Evolutionary conservation across 495 filamentous ascomycete species (phyloP), one percentile per base, ranked within the genome.

Genomic region (Neurospora sp.): DNA sequence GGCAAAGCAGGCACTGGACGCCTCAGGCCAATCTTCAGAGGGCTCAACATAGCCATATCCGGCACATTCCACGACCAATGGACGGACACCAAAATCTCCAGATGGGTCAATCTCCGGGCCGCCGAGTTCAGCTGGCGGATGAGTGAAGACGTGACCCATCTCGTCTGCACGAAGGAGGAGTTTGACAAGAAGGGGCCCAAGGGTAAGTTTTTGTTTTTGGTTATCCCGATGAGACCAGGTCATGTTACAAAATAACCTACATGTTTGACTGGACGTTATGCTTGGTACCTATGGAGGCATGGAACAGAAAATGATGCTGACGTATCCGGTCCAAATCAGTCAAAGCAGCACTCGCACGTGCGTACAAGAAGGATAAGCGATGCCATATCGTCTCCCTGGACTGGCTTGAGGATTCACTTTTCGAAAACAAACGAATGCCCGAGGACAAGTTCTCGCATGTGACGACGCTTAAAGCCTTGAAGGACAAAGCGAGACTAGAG

Each of bases 401-500:
- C 74, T 84, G 82, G 83, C 77, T 85, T 22, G 81, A 84, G 68
- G 81, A 82, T 22, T 82, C 78, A 1, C 76, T 80, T 12, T 41
- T 65, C 8, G 53, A 68, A 11, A 61, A 69, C 2, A 71, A 46
- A 27, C 69, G 73, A 39, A 41, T 79, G 53, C 70, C 74, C 1
- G 78, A 79, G 72, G 44, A 59, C 2, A 48, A 65, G 7, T 83
- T 74, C 73, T 77, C 73, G 2, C 74, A 80, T 22, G 65, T 73
- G n/a, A 46, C 71, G 1, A 68, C 61, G 31, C 70, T 77, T 39
- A 70, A 73, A 68, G 73, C 69, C 48, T 44, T 78, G 65, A 73
- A 70, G 1, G 65, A 75, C 42, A 69, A 72, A 41, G 84, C 88
- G 72, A 86, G 84, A 82, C 73, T 80, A 84, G 77, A 86, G 84